Evolutionary conservation across 2,329 filamentous ascomycete species (phyloP).

Genomic region (Cladobotryum mycophilum): DNA sequence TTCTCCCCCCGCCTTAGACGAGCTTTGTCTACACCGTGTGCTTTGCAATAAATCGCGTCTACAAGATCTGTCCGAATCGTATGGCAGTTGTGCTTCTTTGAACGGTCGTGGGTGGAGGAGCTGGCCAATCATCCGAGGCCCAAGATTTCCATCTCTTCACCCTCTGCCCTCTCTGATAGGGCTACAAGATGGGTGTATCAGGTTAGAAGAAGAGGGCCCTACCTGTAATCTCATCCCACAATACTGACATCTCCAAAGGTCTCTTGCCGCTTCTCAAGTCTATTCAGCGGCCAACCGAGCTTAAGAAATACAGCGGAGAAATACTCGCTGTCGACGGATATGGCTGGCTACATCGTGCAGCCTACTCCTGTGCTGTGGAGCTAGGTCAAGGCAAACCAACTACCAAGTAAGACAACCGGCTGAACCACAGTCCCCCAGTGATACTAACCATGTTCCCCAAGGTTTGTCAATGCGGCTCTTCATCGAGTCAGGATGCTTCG

Average conservation of each 20-base stretch:
- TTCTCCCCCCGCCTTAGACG: no score
- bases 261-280: conserved; percentile 90
- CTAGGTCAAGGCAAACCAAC: conserved; percentile 85
- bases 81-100: no score
- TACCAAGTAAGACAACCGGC: conserved; percentile 55
- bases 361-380: conserved; percentile 83
- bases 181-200: conserved; percentile 30
- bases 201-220: conserved; percentile 20
- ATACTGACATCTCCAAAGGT: conserved; percentile 44
- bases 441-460: conserved; percentile 27
- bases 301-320: conserved; percentile 82
- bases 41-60: no score
- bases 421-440: neutral
- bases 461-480: conserved; percentile 86
- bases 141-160: neutral
- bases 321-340: conserved; percentile 95
- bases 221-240: no score
- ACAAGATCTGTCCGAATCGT: no score
- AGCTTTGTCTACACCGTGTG: no score
- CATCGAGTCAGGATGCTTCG: conserved; percentile 88
- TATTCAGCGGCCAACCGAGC: conserved; percentile 80
- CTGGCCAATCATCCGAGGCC: no score
- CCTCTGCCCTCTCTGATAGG: neutral
- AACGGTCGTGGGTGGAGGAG: no score
- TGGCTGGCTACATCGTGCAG: conserved; percentile 94